Evolutionary conservation across 2,329 filamentous ascomycete genomes (phyloP), one percentile per base, ranked within the genome.

Genomic region (Chalaropsis thielavioides): DNA sequence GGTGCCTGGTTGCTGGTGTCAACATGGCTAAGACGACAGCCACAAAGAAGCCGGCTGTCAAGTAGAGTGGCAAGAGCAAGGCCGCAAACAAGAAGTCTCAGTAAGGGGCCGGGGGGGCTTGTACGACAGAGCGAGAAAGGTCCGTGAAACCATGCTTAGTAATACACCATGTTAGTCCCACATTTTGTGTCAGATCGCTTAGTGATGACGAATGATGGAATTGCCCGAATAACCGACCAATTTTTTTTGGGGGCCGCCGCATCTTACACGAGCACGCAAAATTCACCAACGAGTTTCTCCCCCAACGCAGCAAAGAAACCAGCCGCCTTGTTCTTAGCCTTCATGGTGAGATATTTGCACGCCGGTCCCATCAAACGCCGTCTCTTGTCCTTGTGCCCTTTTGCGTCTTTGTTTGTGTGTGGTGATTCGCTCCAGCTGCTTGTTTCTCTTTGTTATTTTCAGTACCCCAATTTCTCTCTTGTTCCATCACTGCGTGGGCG

Each of bases 1-100:
- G 81, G 80, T 85, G 81, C 71, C 73, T 89, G 51, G 71, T 73
- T 17, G 71, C 69, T 5, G 75, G 24, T 75, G 74, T 38, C 43
- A 67, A 43, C 49, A 22, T 43, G 24, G 56, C 24, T 15, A 64
- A 60, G 35, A 62, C n/a, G 63, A 56, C 51, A 0, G 51, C 8
- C 24, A 1, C 51, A 4, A 56, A 58, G 61, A 63, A 19, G 44
- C 31, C 60, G 27, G 27, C 27, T 0, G 61, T 65, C 19, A 72
- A 71, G 68, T 72, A 72, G 68, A 68, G 38, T 17, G 24, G 2
- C 40, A 27, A 27, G n/a, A 46, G 5, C n/a, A 43, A 40, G 35
- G 22, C 22, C 10, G 61, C 59, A 24, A 40, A n/a, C 17, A 66
- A 68, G 43, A 68, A 70, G 38, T 69, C 69, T 63, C 54, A 63